Evolutionary conservation across 2,329 filamentous ascomycete species (phyloP), one percentile per base, ranked within the genome.

Genomic region (Mycocentrospora acerina): DNA sequence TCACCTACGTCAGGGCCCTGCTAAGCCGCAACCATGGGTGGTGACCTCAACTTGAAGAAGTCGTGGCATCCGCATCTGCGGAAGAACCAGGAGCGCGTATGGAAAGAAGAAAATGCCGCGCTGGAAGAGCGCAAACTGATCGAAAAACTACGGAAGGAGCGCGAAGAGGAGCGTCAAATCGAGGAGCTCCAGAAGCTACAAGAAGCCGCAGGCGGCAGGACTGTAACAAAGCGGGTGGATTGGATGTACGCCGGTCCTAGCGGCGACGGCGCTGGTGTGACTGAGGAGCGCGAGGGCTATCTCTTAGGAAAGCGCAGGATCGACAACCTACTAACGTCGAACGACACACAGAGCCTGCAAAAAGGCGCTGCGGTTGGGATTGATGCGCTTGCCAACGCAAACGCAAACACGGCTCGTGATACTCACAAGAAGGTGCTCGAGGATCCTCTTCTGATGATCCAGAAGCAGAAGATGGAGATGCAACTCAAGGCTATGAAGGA

Each of bases 161-260:
- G 95, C 51, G 89, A 90, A 53, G 90, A 97, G 66, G 94, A 98
- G 72, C 83, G 90, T 31, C 84, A 87, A 32, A 87, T 95, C 52
- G 89, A 96, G 67, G 90, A 97, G 66, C 81, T 97, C 1, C 88
- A 96, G 67, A 81, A 83, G 35, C 79, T 97, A 52, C 88, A 96
- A 40, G 93, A 96, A 69, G 84, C 86, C 2, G 86, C 90, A 1
- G 93, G 93, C 25, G 90, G 90, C 39, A 82, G 80, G 57, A 90
- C 89, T 61, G 79, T 85, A 36, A 72, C 86, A 19, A 85, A 91
- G 56, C 83, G 90, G 24, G 91, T 98, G 17, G 93, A 97, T 59
- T 98, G 93, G 88, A 96, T 98, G 89, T 98, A 98, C 70, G 82
- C 86, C 55, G 91, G 91, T 1, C 90, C 93, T 7, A 86, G 85